These are phyloP conservation scores for Sugiyamaella japonica DNA, from an alignment of 1,139 yeast genomes.

Conservation along the genomic window DNA sequence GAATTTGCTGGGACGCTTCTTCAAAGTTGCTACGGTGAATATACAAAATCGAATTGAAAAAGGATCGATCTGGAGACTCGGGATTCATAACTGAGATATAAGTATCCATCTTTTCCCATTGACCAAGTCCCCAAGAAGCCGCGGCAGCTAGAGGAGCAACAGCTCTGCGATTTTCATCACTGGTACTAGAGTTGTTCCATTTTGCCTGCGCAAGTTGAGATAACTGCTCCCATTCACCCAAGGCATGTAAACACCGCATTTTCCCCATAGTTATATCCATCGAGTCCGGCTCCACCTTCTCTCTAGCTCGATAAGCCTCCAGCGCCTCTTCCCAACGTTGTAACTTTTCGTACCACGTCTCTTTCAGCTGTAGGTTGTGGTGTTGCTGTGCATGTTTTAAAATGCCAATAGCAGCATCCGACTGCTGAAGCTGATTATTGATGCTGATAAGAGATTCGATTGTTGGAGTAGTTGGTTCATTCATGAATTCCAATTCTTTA, in stretches of 20 bases:
- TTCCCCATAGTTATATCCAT: constrained; percentile 92
- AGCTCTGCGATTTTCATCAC: constrained; percentile 72
- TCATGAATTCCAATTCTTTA: constrained; percentile 90
- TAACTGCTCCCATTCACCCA: constrained; percentile 96
- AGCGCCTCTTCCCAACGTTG: constrained; percentile 99
- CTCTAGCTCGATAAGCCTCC: constrained; percentile 71
- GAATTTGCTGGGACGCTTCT: constrained; percentile 76
- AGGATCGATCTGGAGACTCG: constrained; percentile 92
- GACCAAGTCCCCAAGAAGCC: constrained; percentile 98
- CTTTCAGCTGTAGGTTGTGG: constrained; percentile 88
- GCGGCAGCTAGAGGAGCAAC: constrained; percentile 99
- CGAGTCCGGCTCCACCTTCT: constrained; percentile 45
- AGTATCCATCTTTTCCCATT: constrained; percentile 95
- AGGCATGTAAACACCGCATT: constrained; percentile 95
- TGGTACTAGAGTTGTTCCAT: constrained; percentile 74
- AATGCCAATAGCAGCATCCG: constrained; percentile 97
- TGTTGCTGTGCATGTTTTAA: constrained; percentile 93
- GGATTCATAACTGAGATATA: constrained; percentile 86
- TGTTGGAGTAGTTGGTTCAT: constrained; percentile 88
- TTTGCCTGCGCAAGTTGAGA: constrained; percentile 82
- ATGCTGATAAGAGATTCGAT: constrained; percentile 90
- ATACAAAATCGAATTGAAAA: constrained; percentile 85
- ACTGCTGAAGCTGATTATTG: constrained; percentile 91
- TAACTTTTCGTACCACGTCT: constrained; percentile 95
- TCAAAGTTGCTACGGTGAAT: constrained; percentile 84